Evolutionary conservation across 345 rosid species (phyloP), one percentile per base, ranked within the genome.

Genomic region (Moricandia moricandioides): DNA sequence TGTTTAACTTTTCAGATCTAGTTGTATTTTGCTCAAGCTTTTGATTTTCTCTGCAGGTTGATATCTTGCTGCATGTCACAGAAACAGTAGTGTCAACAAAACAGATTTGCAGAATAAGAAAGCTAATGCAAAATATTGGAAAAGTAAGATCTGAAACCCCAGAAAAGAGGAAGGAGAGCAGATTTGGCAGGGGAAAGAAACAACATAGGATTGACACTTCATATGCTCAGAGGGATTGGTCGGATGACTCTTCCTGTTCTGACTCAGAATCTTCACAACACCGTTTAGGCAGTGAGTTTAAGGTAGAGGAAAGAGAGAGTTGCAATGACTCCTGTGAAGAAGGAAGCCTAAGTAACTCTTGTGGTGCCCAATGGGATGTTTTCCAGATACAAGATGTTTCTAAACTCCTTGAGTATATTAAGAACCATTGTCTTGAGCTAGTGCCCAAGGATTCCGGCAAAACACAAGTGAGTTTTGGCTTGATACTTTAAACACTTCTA

Each of bases 361-460:
- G 85, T 59, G 96, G 99, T 76, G 96, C 91, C 29, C 88, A 79
- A 54, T 95, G 99, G 99, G 99, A 92, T 84, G 89, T 92, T 70
- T 95, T 95, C 71, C 92, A 88, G 65, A 84, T 88, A 70, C 90
- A 88, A 81, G 99, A 95, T 83, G 91, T 88, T 70, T 92, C 90
- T 39, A 88, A 88, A 81, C 89, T 95, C 64, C 72, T 85, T 21
- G 93, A 89, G 57, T 95, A 92, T 79, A 83, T 95, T 37, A 83
- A 74, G 67, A 87, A 75, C 86, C 88, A 95, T 69, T 85, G 88
- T 47, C 72, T 79, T 11, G 89, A 95, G 80, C 86, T 91, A 64
- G 56, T 62, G 45, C 69, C 79, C 54, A 45, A 75, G 56, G 65
- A 75, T 79, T 84, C 83, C 54, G 69, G 62, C 45, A 67, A 21